Conservation (phyloP, 306 rosid species). For the Adenanthera pavonina region DNA sequence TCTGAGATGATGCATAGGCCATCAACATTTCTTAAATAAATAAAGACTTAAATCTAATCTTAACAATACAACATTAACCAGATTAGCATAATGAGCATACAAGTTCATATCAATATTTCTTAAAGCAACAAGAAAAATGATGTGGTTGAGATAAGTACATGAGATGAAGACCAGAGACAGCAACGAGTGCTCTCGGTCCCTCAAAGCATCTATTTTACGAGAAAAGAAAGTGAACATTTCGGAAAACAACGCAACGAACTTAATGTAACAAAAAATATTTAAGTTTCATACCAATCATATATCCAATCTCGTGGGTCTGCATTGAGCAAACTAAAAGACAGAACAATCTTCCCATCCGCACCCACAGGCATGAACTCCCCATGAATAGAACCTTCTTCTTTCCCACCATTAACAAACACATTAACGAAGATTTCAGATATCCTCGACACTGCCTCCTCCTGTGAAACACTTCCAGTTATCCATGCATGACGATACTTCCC, state of each 20-base stretch:
- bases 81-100: background rate
- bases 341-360: conserved; percentile 89
- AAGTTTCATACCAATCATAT: conserved; percentile 79
- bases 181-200: background rate
- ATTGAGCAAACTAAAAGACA: conserved; percentile 92
- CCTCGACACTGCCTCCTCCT: conserved; percentile 59
- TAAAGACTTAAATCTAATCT: background rate
- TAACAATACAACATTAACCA: background rate
- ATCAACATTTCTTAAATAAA: background rate
- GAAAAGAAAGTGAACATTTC: conserved; percentile 15
- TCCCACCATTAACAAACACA: conserved; percentile 90
- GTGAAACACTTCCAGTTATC: conserved; percentile 62
- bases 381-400: conserved; percentile 71
- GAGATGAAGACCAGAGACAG: background rate
- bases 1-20: background rate
- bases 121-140: background rate
- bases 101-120: background rate
- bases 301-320: conserved; percentile 80
- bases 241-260: background rate
- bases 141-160: background rate
- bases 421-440: conserved; percentile 77
- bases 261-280: background rate
- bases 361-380: conserved; percentile 97
- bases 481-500: conserved; percentile 93
- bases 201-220: background rate